These are phyloP conservation scores for Schizosaccharomyces lindneri DNA, from an alignment of 805 yeast genomes.

Conservation along the genomic window DNA sequence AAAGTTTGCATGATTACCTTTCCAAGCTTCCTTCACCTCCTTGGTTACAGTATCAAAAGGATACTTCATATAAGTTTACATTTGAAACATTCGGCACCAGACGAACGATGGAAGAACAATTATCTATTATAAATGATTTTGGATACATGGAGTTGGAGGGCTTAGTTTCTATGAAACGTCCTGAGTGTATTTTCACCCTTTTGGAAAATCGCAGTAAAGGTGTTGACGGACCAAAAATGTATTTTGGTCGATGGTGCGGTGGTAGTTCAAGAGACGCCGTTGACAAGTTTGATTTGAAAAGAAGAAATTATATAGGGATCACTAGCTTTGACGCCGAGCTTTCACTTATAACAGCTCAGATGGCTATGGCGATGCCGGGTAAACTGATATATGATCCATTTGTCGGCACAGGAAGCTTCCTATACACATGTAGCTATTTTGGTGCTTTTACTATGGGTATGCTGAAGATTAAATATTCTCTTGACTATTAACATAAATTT, in stretches of 20 bases:
- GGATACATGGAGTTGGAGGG: slow-evolving; percentile 50
- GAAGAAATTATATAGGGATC: slow-evolving; percentile 75
- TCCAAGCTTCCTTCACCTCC: slow-evolving; percentile 13
- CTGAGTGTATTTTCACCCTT: slow-evolving; percentile 44
- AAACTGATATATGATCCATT: slow-evolving; percentile 76
- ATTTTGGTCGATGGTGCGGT: slow-evolving; percentile 39
- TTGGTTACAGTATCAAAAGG: slow-evolving; percentile 12
- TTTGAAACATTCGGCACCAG: slow-evolving; percentile 57
- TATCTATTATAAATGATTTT: slow-evolving; percentile 47
- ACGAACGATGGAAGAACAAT: slow-evolving; percentile 23
- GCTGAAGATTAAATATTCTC: neutral
- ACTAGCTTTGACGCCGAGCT: slow-evolving; percentile 92
- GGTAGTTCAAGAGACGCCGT: slow-evolving; percentile 38
- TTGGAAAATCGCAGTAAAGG: slow-evolving; percentile 23
- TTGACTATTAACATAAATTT: neutral
- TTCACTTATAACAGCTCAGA: slow-evolving; percentile 63
- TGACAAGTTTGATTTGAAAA: slow-evolving; percentile 58
- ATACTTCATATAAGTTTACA: slow-evolving; percentile 53
- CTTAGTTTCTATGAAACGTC: slow-evolving; percentile 48
- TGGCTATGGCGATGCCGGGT: slow-evolving; percentile 46
- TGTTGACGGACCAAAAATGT: slow-evolving; percentile 14
- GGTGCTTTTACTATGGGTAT: slow-evolving; percentile 28
- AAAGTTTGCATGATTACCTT: slow-evolving; percentile 31
- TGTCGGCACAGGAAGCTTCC: slow-evolving; percentile 86
- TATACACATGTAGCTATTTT: slow-evolving; percentile 64